Base-by-base conservation (phyloP, 352 stramenopile genomes). In the Phytophthora sojae region DNA sequence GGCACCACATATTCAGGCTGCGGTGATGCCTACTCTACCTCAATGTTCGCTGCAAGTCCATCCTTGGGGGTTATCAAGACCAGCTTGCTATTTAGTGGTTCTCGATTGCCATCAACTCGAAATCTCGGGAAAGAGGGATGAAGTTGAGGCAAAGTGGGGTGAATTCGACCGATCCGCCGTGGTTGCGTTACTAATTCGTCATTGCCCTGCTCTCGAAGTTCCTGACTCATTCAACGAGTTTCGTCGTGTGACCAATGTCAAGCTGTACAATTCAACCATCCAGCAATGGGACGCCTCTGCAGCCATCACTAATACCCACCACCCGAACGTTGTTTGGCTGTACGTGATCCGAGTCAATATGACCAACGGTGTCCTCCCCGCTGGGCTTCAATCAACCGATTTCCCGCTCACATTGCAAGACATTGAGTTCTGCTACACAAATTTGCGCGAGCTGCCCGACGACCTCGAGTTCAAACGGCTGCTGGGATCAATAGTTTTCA, bases 251-350 rank as follows among this genome's bases (percentile, higher is more conserved):
- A 53, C 83, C 19, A 75, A 73, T 11, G 30, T 62, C 14, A 35
- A 26, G 12, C 52, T 85, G 17, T 81, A 79, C 65, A 73, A 82
- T n/a, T 79, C 71, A 1, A 71, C 53, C 1, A 52, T 86, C 29
- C 47, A 49, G 0, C n/a, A 54, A n/a, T 84, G 72, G 75, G 57
- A 3, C 11, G 23, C 49, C 5, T 26, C 47, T 5, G 73, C 75
- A 2, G 72, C 66, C 0, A 19, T 83, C 19, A 73, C 67, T 2
- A 53, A 62, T 17, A 26, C 35, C 0, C 21, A 62, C 23, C 71
- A 85, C 47, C 65, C 69, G 9, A 25, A 66, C 3, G 19, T 87
- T 6, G 58, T 65, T 6, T 69, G 75, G n/a, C 39, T 84, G 0
- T 75, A 64, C 17, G 23, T 83, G 0, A 59, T 79, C 8, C 42